A percentile compares a stretch with the other conserved stretches of the same genome.
Evolutionary conservation across 2,329 filamentous ascomycete genomes (phyloP).

Genomic region (Penicillium sp.): DNA sequence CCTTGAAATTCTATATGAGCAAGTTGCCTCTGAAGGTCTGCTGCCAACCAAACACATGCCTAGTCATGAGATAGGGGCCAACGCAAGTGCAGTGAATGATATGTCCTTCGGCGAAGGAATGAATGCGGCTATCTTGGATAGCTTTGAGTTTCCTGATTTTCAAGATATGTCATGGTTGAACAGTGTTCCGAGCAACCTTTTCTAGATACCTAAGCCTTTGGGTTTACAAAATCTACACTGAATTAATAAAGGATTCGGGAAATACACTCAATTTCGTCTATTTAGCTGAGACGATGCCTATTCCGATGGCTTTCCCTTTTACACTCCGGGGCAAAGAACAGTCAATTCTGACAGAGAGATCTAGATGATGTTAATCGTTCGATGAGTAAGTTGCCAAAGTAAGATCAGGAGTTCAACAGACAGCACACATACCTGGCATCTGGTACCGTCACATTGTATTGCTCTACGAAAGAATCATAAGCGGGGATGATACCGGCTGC

Average conservation of each 20-base stretch:
- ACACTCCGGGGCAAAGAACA: neutral
- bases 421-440: conserved; percentile 34
- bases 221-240: neutral
- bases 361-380: conserved; percentile 6
- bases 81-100: conserved; percentile 18
- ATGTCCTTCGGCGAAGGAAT: conserved; percentile 32
- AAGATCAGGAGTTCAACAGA: neutral
- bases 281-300: too few relatives aligned
- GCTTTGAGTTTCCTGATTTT: conserved; percentile 32
- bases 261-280: neutral
- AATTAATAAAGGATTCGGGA: neutral
- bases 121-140: conserved; percentile 26
- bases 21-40: conserved; percentile 25
- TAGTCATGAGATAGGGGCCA: neutral
- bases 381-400: neutral
- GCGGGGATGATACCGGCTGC: conserved; percentile 54
- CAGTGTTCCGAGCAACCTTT: conserved; percentile 34
- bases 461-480: conserved; percentile 52
- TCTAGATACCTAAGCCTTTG: conserved; percentile 9
- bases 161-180: conserved; percentile 39
- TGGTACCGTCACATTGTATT: conserved; percentile 50
- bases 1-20: conserved; percentile 34
- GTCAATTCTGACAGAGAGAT: conserved; percentile 33
- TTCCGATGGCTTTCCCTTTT: neutral
- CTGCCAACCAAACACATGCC: conserved; percentile 1